Conservation (phyloP, 805 yeast genomes). For the Metschnikowia borealis region DNA sequence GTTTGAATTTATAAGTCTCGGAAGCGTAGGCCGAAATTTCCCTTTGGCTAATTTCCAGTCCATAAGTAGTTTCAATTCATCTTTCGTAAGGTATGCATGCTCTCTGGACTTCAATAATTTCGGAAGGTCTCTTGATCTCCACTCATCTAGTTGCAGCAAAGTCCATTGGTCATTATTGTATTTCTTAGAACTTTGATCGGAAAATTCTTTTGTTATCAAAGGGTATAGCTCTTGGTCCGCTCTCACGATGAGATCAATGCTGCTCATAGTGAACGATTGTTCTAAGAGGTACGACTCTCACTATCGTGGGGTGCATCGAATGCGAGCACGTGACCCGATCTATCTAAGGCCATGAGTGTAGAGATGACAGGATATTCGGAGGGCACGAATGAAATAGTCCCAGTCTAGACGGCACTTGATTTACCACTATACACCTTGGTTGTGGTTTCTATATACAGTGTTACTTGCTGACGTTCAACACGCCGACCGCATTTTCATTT, state of each 20-base stretch:
- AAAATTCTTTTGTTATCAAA: slow-evolving; percentile 24
- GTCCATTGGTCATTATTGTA: slow-evolving; percentile 24
- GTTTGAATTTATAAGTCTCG: slow-evolving; percentile 39
- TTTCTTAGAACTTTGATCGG: slow-evolving; percentile 23
- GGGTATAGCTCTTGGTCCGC: slow-evolving; percentile 22
- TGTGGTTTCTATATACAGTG: neutral
- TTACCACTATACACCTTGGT: neutral
- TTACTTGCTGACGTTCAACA: slow-evolving; percentile 6
- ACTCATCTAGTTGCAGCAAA: slow-evolving; percentile 34
- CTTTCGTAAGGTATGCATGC: slow-evolving; percentile 28
- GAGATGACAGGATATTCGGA: neutral
- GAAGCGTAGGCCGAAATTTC: slow-evolving; percentile 43
- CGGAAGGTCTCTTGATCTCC: slow-evolving; percentile 35
- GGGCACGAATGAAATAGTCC: neutral
- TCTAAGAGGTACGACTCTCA: too few species aligned
- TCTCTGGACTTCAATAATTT: slow-evolving; percentile 20
- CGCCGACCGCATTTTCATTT: slow-evolving; percentile 12
- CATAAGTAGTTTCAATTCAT: slow-evolving; percentile 39
- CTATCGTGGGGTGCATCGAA: neutral
- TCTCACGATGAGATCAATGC: neutral
- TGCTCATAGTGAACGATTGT: neutral
- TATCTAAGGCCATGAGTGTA: neutral
- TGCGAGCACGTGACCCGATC: neutral
- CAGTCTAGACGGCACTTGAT: too few species aligned
- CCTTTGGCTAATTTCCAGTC: slow-evolving; percentile 46